phyloP scores from a whole-genome alignment of 2,329 filamentous ascomycete genomes.

The Penicillium digitatum region DNA sequence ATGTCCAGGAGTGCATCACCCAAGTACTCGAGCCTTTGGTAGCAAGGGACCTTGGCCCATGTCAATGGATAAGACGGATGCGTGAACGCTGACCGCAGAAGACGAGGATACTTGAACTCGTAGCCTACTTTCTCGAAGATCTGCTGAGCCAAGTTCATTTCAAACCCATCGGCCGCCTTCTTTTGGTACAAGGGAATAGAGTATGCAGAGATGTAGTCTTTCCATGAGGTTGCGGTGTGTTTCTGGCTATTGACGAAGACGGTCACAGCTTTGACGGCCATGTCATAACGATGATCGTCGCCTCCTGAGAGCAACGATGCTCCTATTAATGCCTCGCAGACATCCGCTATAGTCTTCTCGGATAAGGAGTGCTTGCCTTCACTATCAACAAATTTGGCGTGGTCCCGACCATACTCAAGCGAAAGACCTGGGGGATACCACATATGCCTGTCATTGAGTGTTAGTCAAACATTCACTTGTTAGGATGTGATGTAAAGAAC shows the following conservation, averaged over 20 bases:
- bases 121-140: conserved; percentile 58
- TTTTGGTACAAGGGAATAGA: conserved; percentile 67
- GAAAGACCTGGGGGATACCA: conserved; percentile 86
- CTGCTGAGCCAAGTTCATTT: conserved; percentile 63
- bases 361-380: conserved; percentile 61
- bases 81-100: conserved; percentile 79
- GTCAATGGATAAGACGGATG: conserved; percentile 76
- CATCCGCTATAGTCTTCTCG: conserved; percentile 89
- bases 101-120: conserved; percentile 67
- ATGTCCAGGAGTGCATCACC: conserved; percentile 87
- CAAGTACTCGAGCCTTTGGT: conserved; percentile 88
- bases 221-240: conserved; percentile 66
- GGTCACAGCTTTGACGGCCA: conserved; percentile 57
- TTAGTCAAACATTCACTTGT: conserved; percentile 2
- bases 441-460: conserved; percentile 50
- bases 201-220: conserved; percentile 70
- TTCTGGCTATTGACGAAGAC: conserved; percentile 62
- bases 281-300: conserved; percentile 50
- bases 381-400: conserved; percentile 45
- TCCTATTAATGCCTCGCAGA: conserved; percentile 90
- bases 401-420: conserved; percentile 67
- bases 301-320: conserved; percentile 65
- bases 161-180: conserved; percentile 58
- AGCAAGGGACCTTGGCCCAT: conserved; percentile 76
- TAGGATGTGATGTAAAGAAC: conserved; percentile 10